Evolutionary conservation across 495 filamentous ascomycete species (phyloP), one percentile per base, ranked within the genome.

Genomic region (Aspergillus diversus): DNA sequence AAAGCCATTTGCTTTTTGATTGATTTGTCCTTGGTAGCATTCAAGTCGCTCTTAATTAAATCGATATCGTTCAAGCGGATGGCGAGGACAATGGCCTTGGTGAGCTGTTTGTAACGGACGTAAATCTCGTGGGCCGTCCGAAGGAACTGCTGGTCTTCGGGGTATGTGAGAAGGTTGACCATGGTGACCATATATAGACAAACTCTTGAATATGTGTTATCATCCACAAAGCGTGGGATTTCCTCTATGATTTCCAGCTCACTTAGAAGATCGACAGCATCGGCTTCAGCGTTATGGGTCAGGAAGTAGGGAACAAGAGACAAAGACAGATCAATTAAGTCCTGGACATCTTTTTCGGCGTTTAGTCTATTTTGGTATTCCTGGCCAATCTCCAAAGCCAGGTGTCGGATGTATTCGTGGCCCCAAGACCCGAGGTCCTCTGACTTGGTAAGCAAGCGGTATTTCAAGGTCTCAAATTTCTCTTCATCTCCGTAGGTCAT

Each of bases 401-500:
- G 81, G 79, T 99, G 95, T 59, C 95, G 86, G 64, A 97, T 90
- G 72, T 99, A 99, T 84, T 99, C 95, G 76, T 99, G 95, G 57
- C 95, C 95, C 95, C 95, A 99, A 11, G 93, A 96, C 46, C 90
- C 92, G 71, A 97, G 90, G 74, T 99, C 95, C 68, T 92, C 83
- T 13, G 92, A 92, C 48, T 93, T 93, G 32, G 93, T 88, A 35
- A 97, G 84, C 16, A 99, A 84, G 66, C 95, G 87, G 78, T 94
- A 99, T 77, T 96, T 98, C 63, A 99, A 84, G 39, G 94, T 96
- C 75, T 98, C 96, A 68, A 95, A 84, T 72, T 93, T 90, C 70
- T 96, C 90, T 75, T 98, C 96, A 67, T 98, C 95, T 56, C 94
- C 95, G 75, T 93, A 97, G 43, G 96, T 99, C 95, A 99, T 99